These are phyloP conservation scores for Suillus subaureus DNA, from an alignment of 768 basidiomycete genomes.

Conservation along the genomic window DNA sequence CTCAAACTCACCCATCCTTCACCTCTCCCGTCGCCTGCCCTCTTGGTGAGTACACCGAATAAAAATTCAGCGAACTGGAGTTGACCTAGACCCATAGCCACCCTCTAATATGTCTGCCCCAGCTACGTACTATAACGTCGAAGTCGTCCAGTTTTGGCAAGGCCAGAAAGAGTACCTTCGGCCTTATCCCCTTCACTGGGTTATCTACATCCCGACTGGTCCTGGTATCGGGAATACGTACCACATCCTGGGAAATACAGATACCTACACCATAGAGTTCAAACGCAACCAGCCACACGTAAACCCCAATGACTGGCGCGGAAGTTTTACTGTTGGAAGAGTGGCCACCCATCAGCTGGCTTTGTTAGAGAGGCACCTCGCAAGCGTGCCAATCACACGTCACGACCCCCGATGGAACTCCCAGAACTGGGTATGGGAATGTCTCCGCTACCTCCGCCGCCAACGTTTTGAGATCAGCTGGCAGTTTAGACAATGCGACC, in stretches of 20 bases:
- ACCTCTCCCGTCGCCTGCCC: background rate
- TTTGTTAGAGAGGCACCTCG: slow-evolving; percentile 20
- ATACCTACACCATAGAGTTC: slow-evolving; percentile 26
- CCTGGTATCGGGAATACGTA: slow-evolving; percentile 27
- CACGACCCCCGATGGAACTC: slow-evolving; percentile 26
- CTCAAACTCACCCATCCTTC: background rate
- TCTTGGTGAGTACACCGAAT: background rate
- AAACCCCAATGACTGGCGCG: slow-evolving; percentile 24
- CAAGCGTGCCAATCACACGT: slow-evolving; percentile 19
- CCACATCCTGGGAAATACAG: slow-evolving; percentile 26
- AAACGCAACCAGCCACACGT: slow-evolving; percentile 10
- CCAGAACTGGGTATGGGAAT: slow-evolving; percentile 32
- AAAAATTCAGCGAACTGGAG: background rate
- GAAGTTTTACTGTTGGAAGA: slow-evolving; percentile 24
- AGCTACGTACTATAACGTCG: slow-evolving; percentile 23
- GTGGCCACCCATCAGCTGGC: slow-evolving; percentile 18
- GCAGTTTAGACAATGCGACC: slow-evolving; percentile 15
- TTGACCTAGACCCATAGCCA: background rate
- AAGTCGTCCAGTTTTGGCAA: slow-evolving; percentile 34
- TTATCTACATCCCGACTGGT: slow-evolving; percentile 29
- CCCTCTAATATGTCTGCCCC: slow-evolving; percentile 19
- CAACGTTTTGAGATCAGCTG: slow-evolving; percentile 20
- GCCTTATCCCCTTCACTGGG: slow-evolving; percentile 28
- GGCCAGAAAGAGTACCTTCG: slow-evolving; percentile 18
- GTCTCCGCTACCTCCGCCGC: slow-evolving; percentile 9